These are phyloP conservation scores for Wickerhamomyces sydowiorum DNA, from an alignment of 805 yeast genomes.

Conservation along the genomic window DNA sequence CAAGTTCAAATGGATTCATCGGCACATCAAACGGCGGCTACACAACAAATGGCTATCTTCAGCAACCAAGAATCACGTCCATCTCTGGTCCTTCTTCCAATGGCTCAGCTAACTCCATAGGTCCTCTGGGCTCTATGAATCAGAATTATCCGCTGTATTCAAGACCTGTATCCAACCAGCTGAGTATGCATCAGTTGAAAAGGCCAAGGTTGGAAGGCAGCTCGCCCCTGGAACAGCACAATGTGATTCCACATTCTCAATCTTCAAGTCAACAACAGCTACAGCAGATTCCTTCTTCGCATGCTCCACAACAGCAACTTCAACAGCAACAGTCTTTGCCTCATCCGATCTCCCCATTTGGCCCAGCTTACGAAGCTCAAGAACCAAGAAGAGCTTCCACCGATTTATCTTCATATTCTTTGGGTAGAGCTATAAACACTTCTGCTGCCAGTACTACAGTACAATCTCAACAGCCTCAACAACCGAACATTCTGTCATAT, in stretches of 20 bases:
- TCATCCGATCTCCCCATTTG: not conserved
- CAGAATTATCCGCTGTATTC: not conserved
- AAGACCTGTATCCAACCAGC: conserved; percentile 1
- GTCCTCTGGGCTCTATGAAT: not conserved
- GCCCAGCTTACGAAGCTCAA: not conserved
- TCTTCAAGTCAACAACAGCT: not conserved
- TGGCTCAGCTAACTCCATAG: not conserved
- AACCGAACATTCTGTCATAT: too few relatives aligned
- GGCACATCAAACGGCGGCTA: not conserved
- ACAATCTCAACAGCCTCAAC: not conserved
- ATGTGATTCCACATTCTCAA: not conserved
- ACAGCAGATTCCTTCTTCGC: not conserved
- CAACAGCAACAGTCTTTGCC: not conserved
- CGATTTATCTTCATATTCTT: not conserved
- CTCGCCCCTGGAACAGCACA: not conserved
- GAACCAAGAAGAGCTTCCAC: not conserved
- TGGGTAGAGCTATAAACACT: not conserved
- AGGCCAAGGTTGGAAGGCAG: not conserved
- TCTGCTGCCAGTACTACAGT: not conserved
- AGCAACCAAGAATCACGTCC: not conserved
- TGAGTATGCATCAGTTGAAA: not conserved
- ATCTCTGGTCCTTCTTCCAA: not conserved
- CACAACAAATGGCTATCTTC: not conserved
- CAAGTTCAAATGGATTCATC: not conserved
- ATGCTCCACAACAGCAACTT: not conserved